Evolutionary conservation across 1,284 basidiomycete genomes (phyloP).

Genomic region (Trametes sp.): DNA sequence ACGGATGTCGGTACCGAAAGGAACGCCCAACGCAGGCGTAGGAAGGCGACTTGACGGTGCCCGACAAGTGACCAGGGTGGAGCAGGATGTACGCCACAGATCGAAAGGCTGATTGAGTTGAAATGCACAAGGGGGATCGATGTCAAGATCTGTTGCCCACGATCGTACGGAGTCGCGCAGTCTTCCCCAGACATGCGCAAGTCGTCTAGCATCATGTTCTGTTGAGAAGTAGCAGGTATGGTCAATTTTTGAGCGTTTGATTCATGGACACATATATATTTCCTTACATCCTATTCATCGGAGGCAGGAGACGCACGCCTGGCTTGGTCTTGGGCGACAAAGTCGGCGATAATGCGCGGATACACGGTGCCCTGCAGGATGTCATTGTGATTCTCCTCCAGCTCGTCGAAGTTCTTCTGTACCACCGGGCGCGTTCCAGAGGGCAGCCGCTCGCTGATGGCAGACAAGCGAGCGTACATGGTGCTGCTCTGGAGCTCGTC

Average conservation of each 20-base stretch:
- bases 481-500: constrained; percentile 65
- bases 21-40: too few species aligned
- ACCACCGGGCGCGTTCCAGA: constrained; percentile 36
- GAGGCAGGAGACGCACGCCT: constrained; percentile 5
- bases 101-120: background rate
- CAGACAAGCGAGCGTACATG: constrained; percentile 62
- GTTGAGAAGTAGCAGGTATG: too few species aligned
- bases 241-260: too few species aligned
- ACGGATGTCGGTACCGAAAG: background rate
- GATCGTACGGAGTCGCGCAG: background rate
- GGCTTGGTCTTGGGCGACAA: constrained; percentile 39
- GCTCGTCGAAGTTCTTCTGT: constrained; percentile 51
- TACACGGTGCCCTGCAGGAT: constrained; percentile 56
- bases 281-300: background rate
- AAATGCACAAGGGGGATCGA: background rate
- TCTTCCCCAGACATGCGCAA: too few species aligned
- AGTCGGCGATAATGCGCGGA: constrained; percentile 55
- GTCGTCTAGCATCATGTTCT: too few species aligned
- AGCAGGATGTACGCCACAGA: background rate
- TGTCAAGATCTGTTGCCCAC: background rate
- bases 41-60: background rate
- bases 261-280: too few species aligned
- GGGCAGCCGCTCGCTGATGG: constrained; percentile 36
- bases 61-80: background rate
- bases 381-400: constrained; percentile 64